Base-by-base conservation (phyloP, 352 stramenopile genomes). In the Peronospora belbahrii region DNA sequence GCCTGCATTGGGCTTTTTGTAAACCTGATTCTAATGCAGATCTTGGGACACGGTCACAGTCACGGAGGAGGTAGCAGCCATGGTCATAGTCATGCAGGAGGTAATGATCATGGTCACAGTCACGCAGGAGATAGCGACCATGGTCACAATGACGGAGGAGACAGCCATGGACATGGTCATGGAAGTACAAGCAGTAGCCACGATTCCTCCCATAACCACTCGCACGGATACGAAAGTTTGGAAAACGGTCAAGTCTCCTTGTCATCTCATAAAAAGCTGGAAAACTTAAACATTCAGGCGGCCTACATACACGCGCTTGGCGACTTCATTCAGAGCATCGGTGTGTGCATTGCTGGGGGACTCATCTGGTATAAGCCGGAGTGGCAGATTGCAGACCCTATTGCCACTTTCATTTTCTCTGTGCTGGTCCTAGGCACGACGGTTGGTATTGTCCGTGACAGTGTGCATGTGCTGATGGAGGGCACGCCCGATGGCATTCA, bases 361-460 rank as follows among this genome's bases (percentile, higher is more conserved):
- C 65, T 98, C 27, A 99, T 99, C 59, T 99, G 94, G 95, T 96
- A 83, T 56, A 96, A 97, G 35, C 95, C 94, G 4, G 57, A 77
- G 30, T 98, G 95, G 94, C 83, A 97, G 60, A 85, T 98, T 37
- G 80, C 94, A 0, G 96, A 99, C 67, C 96, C 95, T 19, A 97
- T 99, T 53, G 90, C 84, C 35, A 99, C 96, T 10, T 93, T 99
- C 17, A 45, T 99, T n/a, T 99, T 99, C 67, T 97, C 91, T 24
- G 36, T 96, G 37, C 40, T 98, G 5, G 94, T 98, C 30, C 75
- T 98, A 13, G 86, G 69, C 42, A 97, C 94, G 17, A 98, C 95
- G 0, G 46, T 96, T 4, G 81, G 75, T 30, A 92, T 98, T 25
- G 59, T 99, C 24, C 75, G 81, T 25, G 80, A 74, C 39, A 97